Conservation (phyloP, 2,329 filamentous ascomycete genomes). For the Camillea tinctor region DNA sequence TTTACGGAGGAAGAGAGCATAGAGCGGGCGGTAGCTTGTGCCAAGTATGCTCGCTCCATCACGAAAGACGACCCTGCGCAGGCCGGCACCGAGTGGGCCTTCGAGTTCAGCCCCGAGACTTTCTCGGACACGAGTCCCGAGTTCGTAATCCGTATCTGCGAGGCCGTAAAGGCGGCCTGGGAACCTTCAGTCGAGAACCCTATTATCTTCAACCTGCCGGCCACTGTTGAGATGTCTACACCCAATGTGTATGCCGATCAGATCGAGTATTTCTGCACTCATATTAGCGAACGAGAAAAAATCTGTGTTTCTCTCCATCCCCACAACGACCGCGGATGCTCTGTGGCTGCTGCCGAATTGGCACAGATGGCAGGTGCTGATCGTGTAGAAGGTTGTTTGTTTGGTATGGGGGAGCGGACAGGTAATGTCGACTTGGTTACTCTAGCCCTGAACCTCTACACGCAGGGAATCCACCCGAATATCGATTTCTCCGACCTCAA, state of each 20-base stretch:
- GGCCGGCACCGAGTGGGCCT: conserved; percentile 66
- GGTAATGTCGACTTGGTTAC: conserved; percentile 96
- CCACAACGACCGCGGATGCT: conserved; percentile 92
- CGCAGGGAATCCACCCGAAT: conserved; percentile 79
- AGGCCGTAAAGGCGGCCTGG: conserved; percentile 94
- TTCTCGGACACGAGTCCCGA: conserved; percentile 90
- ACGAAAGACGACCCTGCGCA: conserved; percentile 73
- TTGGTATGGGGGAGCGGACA: conserved; percentile 93
- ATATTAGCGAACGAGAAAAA: conserved; percentile 83
- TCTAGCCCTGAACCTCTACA: conserved; percentile 89
- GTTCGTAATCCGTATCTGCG: conserved; percentile 78
- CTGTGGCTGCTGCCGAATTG: conserved; percentile 84
- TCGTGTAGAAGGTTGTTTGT: conserved; percentile 88
- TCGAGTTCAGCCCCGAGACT: conserved; percentile 81
- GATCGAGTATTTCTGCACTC: conserved; percentile 90
- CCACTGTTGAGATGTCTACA: conserved; percentile 92
- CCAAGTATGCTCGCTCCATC: conserved; percentile 81
- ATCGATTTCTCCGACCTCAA: conserved; percentile 92
- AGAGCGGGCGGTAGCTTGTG: conserved; percentile 79
- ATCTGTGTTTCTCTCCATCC: conserved; percentile 87
- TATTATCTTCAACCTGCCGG: conserved; percentile 95
- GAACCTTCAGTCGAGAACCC: conserved; percentile 73
- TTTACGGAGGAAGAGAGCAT: conserved; percentile 81
- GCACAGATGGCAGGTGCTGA: conserved; percentile 96
- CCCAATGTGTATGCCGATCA: conserved; percentile 96